Evolutionary conservation across 176 grass and related monocot species (phyloP), one percentile per base, ranked within the genome.

Genomic region (Oryza meridionalis): DNA sequence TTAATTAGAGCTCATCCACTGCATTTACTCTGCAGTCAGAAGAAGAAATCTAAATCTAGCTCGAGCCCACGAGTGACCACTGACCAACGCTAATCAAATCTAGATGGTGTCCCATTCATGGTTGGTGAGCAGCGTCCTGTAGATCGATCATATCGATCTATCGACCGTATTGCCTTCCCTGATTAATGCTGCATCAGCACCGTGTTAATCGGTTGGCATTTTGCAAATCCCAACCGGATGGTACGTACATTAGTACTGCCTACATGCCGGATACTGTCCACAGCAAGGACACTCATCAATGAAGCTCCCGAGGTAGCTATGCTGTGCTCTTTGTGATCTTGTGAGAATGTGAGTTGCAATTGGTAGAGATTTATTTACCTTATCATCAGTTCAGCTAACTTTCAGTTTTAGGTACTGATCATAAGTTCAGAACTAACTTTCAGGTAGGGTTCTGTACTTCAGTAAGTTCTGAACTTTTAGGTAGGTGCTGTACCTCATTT

Each of bases 251-350:
- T 40, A 4, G 38, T 12, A 70, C 16, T 46, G 45, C 37, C 53
- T 46, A 22, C 55, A 47, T 46, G 55, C 13, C 69, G 27, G 69
- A 61, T 64, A 9, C 25, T 29, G 27, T 33, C 26, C 25, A n/a
- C 45, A 21, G 0, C 47, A 55, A 55, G 47, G 29, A 70, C n/a
- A 62, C 21, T 62, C 6, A 24, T 62, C 25, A 78, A 80, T 86
- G 67, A 86, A 73, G 69, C 29, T 53, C 40, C 19, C 12, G 19
- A 58, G 25, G 55, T 73, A 82, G 80, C 69, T 74, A 26, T 62
- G 58, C 9, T 74, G 55, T 62, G 58, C 8, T 29, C 15, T 49
- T 37, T 31, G 47, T 29, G 46, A 16, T 50, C 6, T 27, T 32
- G 53, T 53, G 26, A 53, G 72, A 32, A 53, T 75, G 24, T 75